A percentile compares a stretch with the other conserved stretches of the same genome.
phyloP scores from a whole-genome alignment of 345 rosid genomes.

The Anastatica hierochuntica region DNA sequence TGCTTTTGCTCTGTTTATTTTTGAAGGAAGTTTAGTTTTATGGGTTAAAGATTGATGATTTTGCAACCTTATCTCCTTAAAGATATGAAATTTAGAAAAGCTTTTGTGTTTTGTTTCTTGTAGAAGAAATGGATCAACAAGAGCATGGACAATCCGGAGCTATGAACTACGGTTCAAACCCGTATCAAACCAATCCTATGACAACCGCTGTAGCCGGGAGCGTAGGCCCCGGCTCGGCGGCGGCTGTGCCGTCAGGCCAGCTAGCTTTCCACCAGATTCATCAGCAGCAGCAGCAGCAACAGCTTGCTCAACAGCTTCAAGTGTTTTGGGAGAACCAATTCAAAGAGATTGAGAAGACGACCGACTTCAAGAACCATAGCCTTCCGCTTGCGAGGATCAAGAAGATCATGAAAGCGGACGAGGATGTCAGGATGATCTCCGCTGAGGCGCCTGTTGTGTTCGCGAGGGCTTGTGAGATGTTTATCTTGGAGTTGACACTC shows the following conservation, averaged over 20 bases:
- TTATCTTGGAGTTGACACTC: conserved; percentile 79
- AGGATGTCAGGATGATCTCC: conserved; percentile 95
- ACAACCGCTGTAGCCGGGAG: too few species aligned
- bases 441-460: conserved; percentile 96
- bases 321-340: conserved; percentile 75
- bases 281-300: conserved; percentile 87
- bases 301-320: conserved; percentile 81
- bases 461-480: conserved; percentile 98
- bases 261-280: conserved; percentile 65
- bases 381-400: conserved; percentile 93
- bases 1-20: too few species aligned
- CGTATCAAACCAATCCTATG: conserved; percentile 55
- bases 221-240: too few species aligned
- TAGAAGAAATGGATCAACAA: conserved; percentile 66
- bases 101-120: too few species aligned
- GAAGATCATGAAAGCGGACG: conserved; percentile 99
- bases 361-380: conserved; percentile 90
- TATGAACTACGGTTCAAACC: conserved; percentile 48
- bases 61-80: too few species aligned
- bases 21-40: too few species aligned
- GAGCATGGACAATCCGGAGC: conserved; percentile 52
- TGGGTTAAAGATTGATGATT: too few species aligned
- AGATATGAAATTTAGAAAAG: too few species aligned
- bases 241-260: conserved; percentile 26
- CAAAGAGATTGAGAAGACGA: conserved; percentile 69